Percentiles rank a stretch among this genome's conserved stretches.
Evolutionary conservation across 352 stramenopile genomes (phyloP).

Genomic region (Phytophthora cactorum): DNA sequence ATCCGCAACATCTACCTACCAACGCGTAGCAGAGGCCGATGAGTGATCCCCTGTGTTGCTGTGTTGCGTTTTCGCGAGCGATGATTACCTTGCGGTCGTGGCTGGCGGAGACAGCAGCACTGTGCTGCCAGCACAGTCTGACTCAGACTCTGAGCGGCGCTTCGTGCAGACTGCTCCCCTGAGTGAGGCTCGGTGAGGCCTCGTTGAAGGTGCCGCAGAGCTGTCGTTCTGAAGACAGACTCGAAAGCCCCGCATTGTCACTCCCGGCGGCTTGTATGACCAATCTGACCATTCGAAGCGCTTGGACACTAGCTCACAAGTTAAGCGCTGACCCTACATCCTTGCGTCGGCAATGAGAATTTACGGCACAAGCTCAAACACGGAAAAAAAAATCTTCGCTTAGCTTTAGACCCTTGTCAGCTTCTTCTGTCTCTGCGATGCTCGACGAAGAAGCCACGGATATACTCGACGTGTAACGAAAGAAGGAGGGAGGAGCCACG

Average conservation of each 20-base stretch:
- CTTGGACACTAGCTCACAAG: no score
- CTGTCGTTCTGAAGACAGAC: not conserved
- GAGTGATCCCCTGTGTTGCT: not conserved
- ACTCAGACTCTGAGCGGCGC: not conserved
- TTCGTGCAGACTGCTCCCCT: not conserved
- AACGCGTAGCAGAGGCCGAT: not conserved
- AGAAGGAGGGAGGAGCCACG: conserved; percentile 11
- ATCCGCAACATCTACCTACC: not conserved
- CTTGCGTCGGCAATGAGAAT: not conserved
- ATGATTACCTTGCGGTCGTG: not conserved
- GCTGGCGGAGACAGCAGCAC: no score
- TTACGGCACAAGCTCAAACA: conserved; percentile 1
- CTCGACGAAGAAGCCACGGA: not conserved
- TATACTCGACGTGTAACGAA: conserved; percentile 11
- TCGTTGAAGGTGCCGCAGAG: not conserved
- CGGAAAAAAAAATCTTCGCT: conserved; percentile 19
- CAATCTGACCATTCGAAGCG: not conserved
- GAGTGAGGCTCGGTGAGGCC: not conserved
- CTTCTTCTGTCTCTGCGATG: conserved; percentile 13
- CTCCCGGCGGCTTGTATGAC: not conserved
- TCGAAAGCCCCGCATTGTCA: not conserved
- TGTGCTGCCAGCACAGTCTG: not conserved
- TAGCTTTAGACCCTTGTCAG: conserved; percentile 10
- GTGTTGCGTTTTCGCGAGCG: not conserved
- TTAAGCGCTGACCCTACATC: no score